Evolutionary conservation across 208 protist genomes (phyloP).

Genomic region (Acanthamoeba castellanii): DNA sequence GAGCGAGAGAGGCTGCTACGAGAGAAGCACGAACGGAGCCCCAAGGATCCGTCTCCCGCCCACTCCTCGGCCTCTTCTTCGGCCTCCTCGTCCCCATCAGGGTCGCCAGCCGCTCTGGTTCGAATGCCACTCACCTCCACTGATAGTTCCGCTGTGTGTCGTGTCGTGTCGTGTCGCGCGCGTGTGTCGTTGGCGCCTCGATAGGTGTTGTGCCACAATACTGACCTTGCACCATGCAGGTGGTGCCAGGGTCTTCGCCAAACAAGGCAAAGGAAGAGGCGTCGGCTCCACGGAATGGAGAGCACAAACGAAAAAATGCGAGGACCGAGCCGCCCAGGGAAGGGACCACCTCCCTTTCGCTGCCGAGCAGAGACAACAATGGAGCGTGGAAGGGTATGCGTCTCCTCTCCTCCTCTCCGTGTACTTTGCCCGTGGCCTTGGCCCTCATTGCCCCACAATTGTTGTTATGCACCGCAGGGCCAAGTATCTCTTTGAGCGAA

Average conservation of each 20-base stretch:
- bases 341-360: background rate
- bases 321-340: background rate
- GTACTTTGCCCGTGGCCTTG: background rate
- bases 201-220: too few relatives aligned
- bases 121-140: background rate
- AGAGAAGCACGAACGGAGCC: background rate
- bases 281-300: constrained; percentile 16
- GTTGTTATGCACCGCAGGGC: background rate
- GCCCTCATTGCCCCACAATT: too few relatives aligned
- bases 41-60: constrained; percentile 17
- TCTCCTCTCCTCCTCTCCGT: background rate
- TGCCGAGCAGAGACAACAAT: background rate
- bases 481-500: background rate
- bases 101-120: background rate
- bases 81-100: background rate
- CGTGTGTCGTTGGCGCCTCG: too few relatives aligned
- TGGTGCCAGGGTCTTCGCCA: background rate
- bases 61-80: background rate
- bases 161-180: too few relatives aligned
- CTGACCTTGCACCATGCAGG: background rate
- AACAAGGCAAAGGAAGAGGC: constrained; percentile 14
- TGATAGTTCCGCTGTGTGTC: background rate
- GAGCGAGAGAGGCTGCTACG: background rate
- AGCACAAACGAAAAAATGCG: background rate
- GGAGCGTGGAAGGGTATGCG: background rate